Conservation (phyloP, 148 eudicot species). For the Drosera capensis region DNA sequence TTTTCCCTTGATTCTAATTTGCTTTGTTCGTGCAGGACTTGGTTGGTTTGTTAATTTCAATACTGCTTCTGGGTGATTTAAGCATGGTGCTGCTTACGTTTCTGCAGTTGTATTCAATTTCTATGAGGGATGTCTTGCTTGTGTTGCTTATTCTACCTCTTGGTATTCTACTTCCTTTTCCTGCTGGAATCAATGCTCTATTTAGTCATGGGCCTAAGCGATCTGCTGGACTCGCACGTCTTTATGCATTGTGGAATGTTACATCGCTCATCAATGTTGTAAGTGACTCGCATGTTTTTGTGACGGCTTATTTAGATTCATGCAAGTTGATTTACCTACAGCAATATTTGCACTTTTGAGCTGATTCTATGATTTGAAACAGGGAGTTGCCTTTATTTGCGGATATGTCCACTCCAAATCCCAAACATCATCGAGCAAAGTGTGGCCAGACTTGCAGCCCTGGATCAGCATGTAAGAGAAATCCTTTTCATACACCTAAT, state of each 20-base stretch:
- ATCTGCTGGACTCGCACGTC: slow-evolving; percentile 88
- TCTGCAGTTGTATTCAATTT: slow-evolving; percentile 89
- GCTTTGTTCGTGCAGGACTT: slow-evolving; percentile 72
- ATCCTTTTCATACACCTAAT: background rate
- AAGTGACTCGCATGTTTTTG: slow-evolving; percentile 20
- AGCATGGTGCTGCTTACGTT: slow-evolving; percentile 89
- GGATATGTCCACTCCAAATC: slow-evolving; percentile 56
- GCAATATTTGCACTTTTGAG: background rate
- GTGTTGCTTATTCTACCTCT: slow-evolving; percentile 71
- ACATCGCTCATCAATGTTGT: slow-evolving; percentile 87
- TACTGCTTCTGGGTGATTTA: slow-evolving; percentile 83
- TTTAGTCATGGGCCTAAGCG: slow-evolving; percentile 97
- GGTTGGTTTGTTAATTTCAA: slow-evolving; percentile 91
- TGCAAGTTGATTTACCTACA: background rate
- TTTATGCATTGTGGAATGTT: slow-evolving; percentile 91
- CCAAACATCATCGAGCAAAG: slow-evolving; percentile 40
- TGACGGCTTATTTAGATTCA: too few relatives aligned
- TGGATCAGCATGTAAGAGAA: slow-evolving; percentile 77
- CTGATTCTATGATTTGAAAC: slow-evolving; percentile 10
- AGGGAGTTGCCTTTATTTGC: slow-evolving; percentile 81
- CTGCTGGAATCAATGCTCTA: slow-evolving; percentile 95
- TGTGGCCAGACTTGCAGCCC: slow-evolving; percentile 57
- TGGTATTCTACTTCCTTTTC: slow-evolving; percentile 91
- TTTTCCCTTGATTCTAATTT: background rate
- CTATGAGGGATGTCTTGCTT: slow-evolving; percentile 59